These are phyloP conservation scores for Aphanomyces invadans DNA, from an alignment of 352 stramenopile species.

Conservation along the genomic window DNA sequence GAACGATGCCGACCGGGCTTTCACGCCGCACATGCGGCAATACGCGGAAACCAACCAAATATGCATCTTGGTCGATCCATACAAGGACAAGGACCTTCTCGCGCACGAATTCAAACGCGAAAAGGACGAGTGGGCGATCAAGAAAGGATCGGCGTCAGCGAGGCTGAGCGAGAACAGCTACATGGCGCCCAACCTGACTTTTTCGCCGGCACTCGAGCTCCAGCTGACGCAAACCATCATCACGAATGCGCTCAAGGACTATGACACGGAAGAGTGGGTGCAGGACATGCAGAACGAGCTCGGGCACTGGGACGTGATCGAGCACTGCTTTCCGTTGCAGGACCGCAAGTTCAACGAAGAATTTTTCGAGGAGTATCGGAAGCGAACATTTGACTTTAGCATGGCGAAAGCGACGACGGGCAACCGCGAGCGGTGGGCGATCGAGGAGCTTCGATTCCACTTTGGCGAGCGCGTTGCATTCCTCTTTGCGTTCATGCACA, in stretches of 20 bases:
- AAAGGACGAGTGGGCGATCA: slow-evolving; percentile 76
- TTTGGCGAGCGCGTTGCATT: slow-evolving; percentile 86
- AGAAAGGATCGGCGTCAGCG: slow-evolving; percentile 53
- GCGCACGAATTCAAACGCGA: slow-evolving; percentile 84
- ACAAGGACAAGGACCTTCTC: slow-evolving; percentile 73
- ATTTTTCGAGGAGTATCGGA: slow-evolving; percentile 83
- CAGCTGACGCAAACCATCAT: slow-evolving; percentile 87
- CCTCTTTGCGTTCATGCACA: slow-evolving; percentile 85
- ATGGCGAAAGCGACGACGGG: slow-evolving; percentile 54
- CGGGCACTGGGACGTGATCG: slow-evolving; percentile 62
- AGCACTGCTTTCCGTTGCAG: slow-evolving; percentile 77
- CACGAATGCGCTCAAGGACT: slow-evolving; percentile 77
- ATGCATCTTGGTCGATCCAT: slow-evolving; percentile 71
- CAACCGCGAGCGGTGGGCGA: slow-evolving; percentile 78
- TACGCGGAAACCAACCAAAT: slow-evolving; percentile 44
- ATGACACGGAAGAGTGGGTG: slow-evolving; percentile 83
- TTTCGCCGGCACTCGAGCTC: slow-evolving; percentile 74
- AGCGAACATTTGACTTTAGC: slow-evolving; percentile 68
- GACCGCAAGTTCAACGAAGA: slow-evolving; percentile 80
- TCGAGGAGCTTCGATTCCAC: slow-evolving; percentile 78
- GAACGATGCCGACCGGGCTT: slow-evolving; percentile 31
- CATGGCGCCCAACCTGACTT: slow-evolving; percentile 75
- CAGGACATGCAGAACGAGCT: slow-evolving; percentile 80
- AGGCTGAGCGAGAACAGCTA: slow-evolving; percentile 70
- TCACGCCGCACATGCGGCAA: slow-evolving; percentile 37